Evolutionary conservation across 306 rosid genomes (phyloP).

Genomic region (peach (Prunus persica)): DNA sequence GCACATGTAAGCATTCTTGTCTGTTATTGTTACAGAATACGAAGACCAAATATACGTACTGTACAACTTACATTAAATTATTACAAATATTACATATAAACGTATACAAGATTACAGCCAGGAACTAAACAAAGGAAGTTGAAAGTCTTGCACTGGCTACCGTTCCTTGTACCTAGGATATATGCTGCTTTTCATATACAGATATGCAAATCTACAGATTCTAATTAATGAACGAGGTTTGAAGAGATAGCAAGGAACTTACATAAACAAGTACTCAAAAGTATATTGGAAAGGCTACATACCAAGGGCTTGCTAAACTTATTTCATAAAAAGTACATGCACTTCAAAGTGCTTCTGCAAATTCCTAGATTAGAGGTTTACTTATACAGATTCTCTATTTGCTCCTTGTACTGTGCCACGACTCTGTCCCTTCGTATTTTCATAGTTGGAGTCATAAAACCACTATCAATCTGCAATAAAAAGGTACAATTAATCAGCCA

Average conservation of each 20-base stretch:
- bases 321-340: background rate
- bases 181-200: background rate
- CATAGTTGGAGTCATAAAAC: constrained; percentile 91
- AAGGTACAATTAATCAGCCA: constrained; percentile 20
- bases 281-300: background rate
- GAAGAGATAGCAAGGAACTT: background rate
- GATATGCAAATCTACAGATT: background rate
- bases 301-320: background rate
- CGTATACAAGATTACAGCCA: background rate
- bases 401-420: constrained; percentile 47
- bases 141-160: background rate
- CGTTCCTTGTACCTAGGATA: background rate
- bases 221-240: no score
- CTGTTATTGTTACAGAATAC: no score
- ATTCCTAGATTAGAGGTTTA: constrained; percentile 9
- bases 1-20: background rate
- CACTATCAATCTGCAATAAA: constrained; percentile 69
- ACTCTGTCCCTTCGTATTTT: constrained; percentile 81
- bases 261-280: background rate
- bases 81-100: background rate
- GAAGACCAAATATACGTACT: no score
- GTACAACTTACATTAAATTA: background rate
- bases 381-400: constrained; percentile 70
- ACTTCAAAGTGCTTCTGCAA: background rate
- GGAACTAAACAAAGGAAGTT: background rate